Percentiles rank a stretch among this genome's conserved stretches.
Evolutionary conservation across 345 rosid genomes (phyloP).

Genomic region (Crucihimalaya himalaica): DNA sequence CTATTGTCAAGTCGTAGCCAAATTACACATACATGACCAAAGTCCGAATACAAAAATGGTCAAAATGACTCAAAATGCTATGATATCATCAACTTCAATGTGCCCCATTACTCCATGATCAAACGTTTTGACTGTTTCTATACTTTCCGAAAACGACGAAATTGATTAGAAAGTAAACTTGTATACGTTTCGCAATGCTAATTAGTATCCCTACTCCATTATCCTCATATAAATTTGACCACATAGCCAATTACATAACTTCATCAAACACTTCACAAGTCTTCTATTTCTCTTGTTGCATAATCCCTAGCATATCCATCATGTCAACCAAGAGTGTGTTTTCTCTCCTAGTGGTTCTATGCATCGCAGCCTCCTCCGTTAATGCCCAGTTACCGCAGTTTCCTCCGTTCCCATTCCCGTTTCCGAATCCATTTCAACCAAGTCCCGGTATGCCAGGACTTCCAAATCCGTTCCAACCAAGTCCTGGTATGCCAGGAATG

Average conservation of each 20-base stretch:
- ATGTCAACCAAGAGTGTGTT: conserved; percentile 1
- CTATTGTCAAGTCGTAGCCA: too few relatives aligned
- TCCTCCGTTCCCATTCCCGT: background rate
- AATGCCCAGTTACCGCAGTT: background rate
- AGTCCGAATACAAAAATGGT: background rate
- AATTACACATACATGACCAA: too few relatives aligned
- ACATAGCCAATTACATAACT: background rate
- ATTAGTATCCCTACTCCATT: background rate
- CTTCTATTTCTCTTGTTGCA: background rate
- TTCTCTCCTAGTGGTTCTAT: background rate
- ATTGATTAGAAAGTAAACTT: background rate
- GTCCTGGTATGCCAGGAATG: background rate
- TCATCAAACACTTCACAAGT: conserved; percentile 13
- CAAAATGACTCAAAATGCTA: background rate
- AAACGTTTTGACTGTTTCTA: background rate
- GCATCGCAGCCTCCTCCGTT: background rate
- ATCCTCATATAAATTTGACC: background rate
- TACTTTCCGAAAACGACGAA: background rate
- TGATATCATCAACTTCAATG: background rate
- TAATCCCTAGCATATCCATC: background rate
- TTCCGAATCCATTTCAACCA: conserved; percentile 16
- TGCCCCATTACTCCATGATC: background rate
- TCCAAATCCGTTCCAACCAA: background rate
- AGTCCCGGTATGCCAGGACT: background rate
- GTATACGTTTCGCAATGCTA: background rate